Base-by-base conservation (phyloP, 805 yeast genomes). In the Teunomyces aglyptinius region DNA sequence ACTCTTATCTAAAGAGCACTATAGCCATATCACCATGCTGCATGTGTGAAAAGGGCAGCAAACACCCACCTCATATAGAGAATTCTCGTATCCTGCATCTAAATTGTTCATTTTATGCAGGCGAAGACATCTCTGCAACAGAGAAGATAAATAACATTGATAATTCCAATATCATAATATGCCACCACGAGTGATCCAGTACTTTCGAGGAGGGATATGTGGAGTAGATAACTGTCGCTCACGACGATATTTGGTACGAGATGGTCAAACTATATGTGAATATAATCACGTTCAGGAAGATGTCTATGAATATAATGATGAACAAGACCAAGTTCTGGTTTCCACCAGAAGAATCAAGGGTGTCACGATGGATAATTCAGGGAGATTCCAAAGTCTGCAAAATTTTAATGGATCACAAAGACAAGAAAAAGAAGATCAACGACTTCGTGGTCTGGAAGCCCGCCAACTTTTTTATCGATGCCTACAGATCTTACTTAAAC, bases 151-250 rank as follows among this genome's bases (percentile, higher is more conserved):
- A 8, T 24, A 24, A 7, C 11, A 24, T 7, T 24, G 11, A 2
- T 8, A 24, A 24, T 24, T 7, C 26, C 52, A 56, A 50, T 57
- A 51, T 57, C 41, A 53, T 49, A 33, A 22, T 32, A 49, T 49
- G 50, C 39, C 54, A 12, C 36, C 38, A 43, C 48, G 41, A 22
- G 46, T 61, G 7, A 36, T 26, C 28, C 39, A 36, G n/a, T 85
- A 83, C 81, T 72, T 76, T 34, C 72, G 82, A 54, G 98, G 99
- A 1, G 85, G 87, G 4, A 67, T 85, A 4, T 92, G 99, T 75
- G 97, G 97, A 1, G 82, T 83, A 2, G 91, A 86, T 52, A 92
- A 92, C 70, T 92, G 99, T 66, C 81, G 86, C 3, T 86, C 97
- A 1, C 69, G 82, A 32, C 76, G 84, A 43, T 92, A 89, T 81